Percentiles rank a stretch among this genome's conserved stretches.
phyloP scores from a whole-genome alignment of 2,329 filamentous ascomycete genomes.

The Sporothrix globosa region DNA sequence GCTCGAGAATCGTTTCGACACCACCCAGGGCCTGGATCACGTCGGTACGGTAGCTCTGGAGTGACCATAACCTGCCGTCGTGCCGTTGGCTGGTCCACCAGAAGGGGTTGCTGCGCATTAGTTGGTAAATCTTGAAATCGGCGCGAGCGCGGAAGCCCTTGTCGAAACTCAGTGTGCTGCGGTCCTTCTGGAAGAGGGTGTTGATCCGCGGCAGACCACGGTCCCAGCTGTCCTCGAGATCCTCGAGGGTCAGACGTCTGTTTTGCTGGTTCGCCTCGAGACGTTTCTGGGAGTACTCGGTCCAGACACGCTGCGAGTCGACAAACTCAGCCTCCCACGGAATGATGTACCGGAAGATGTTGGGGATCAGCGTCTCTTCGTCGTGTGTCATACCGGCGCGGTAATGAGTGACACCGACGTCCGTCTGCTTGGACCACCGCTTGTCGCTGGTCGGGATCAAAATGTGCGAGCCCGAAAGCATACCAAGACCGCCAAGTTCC shows the following conservation, averaged over 20 bases:
- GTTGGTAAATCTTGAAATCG: slow-evolving; percentile 97
- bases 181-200: slow-evolving; percentile 97
- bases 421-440: slow-evolving; percentile 97
- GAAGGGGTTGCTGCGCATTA: slow-evolving; percentile 99
- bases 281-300: slow-evolving; percentile 97
- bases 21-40: slow-evolving; percentile 94
- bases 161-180: slow-evolving; percentile 95
- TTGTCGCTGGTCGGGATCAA: slow-evolving; percentile 97
- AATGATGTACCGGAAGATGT: slow-evolving; percentile 99
- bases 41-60: slow-evolving; percentile 87
- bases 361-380: slow-evolving; percentile 95
- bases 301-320: slow-evolving; percentile 98
- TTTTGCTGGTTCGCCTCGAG: slow-evolving; percentile 98
- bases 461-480: slow-evolving; percentile 99
- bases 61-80: slow-evolving; percentile 95
- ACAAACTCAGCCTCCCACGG: slow-evolving; percentile 99
- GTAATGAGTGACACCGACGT: slow-evolving; percentile 95
- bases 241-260: slow-evolving; percentile 87
- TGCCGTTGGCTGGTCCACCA: slow-evolving; percentile 99
- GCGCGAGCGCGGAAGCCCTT: slow-evolving; percentile 95
- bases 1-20: slow-evolving; percentile 97
- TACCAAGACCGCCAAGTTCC: slow-evolving; percentile 92
- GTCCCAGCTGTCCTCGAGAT: slow-evolving; percentile 98
- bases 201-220: slow-evolving; percentile 97
- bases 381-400: slow-evolving; percentile 97